phyloP scores from a whole-genome alignment of 148 eudicot genomes.

The Pouteria glomerata region DNA sequence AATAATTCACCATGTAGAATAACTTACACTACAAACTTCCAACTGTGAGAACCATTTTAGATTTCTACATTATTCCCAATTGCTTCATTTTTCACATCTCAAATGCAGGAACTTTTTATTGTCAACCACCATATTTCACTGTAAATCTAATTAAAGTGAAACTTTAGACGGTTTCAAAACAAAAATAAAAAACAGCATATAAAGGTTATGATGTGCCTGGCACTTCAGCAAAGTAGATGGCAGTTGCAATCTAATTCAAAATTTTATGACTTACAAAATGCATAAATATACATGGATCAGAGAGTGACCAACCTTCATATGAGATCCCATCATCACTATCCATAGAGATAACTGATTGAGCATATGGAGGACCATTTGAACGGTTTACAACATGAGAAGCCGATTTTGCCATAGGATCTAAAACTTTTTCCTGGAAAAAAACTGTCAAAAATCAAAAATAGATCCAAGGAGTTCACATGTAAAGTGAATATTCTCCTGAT shows the following conservation, averaged over 20 bases:
- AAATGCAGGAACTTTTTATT: not conserved
- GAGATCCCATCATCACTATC: constrained; percentile 82
- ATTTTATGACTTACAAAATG: not conserved
- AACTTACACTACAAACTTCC: not conserved
- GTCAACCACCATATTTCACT: not conserved
- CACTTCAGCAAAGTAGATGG: constrained; percentile 5
- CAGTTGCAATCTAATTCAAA: not conserved
- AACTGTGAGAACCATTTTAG: not conserved
- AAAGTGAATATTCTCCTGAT: not conserved
- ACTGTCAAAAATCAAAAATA: not conserved
- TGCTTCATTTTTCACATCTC: not conserved
- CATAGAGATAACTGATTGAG: constrained; percentile 43
- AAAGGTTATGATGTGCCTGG: not conserved
- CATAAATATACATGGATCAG: not conserved
- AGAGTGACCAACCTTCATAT: constrained; percentile 40
- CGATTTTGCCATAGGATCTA: constrained; percentile 63
- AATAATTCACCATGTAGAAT: too few species aligned
- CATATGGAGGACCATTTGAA: constrained; percentile 54
- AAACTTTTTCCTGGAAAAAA: constrained; percentile 56
- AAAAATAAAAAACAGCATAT: not conserved
- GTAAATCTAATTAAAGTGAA: not conserved
- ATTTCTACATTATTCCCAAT: too few species aligned
- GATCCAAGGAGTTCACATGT: not conserved
- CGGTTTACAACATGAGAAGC: constrained; percentile 51
- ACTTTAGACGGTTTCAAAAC: not conserved